Evolutionary conservation across 139 green algal genomes (phyloP).

Genomic region (Desmodesmus armatus): DNA sequence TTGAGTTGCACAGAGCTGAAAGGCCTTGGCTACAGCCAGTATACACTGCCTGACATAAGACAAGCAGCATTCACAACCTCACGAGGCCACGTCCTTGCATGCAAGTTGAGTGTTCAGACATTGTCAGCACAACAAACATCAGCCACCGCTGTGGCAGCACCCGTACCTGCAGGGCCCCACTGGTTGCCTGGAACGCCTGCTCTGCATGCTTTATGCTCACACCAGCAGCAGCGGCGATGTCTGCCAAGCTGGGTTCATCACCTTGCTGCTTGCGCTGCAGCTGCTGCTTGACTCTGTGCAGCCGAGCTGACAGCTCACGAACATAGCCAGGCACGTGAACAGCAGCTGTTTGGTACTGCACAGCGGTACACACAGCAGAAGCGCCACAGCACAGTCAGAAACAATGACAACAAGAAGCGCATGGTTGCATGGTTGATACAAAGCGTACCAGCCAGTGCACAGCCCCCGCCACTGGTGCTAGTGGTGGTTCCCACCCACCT

Average conservation of each 20-base stretch:
- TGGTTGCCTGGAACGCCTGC: too few species aligned
- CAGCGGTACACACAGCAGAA: too few species aligned
- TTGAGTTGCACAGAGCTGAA: background rate
- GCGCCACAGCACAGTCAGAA: too few species aligned
- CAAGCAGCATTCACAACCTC: conserved; percentile 7
- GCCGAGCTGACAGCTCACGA: background rate
- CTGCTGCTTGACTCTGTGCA: conserved; percentile 2
- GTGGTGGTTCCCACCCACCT: too few species aligned
- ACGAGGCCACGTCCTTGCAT: background rate
- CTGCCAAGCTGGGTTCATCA: too few species aligned
- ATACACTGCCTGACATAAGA: background rate
- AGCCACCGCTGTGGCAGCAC: background rate
- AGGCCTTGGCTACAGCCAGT: too few species aligned
- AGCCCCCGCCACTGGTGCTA: background rate
- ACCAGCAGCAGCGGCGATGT: too few species aligned
- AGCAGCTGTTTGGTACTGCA: conserved; percentile 14
- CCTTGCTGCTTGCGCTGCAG: background rate
- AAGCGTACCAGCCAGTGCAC: background rate
- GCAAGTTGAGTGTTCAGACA: background rate
- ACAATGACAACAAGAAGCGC: background rate
- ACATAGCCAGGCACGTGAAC: background rate
- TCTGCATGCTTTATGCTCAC: too few species aligned
- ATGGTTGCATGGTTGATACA: background rate
- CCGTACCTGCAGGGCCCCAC: background rate
- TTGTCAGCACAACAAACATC: background rate